phyloP scores from a whole-genome alignment of 2,329 filamentous ascomycete species.

The Colletotrichum destructivum region DNA sequence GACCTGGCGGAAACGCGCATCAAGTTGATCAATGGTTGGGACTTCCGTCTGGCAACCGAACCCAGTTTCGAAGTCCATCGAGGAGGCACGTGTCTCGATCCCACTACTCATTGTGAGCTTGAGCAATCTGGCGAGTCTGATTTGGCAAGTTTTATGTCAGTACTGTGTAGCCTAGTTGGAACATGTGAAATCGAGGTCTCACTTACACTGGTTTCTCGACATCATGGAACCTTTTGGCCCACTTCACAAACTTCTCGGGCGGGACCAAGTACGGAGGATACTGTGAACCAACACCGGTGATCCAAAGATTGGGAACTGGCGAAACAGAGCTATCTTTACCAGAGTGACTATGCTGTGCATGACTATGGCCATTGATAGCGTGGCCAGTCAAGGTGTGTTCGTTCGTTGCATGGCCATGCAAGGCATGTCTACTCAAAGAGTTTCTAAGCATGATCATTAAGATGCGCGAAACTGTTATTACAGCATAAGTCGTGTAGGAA shows the following conservation, averaged over 20 bases:
- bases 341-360: neutral
- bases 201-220: slow-evolving; percentile 23
- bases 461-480: neutral
- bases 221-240: slow-evolving; percentile 20
- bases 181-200: neutral
- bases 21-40: slow-evolving; percentile 48
- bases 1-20: slow-evolving; percentile 47
- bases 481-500: too few relatives aligned
- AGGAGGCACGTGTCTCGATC: slow-evolving; percentile 28
- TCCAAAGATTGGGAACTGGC: slow-evolving; percentile 23
- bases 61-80: slow-evolving; percentile 20
- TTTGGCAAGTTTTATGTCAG: neutral
- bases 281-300: slow-evolving; percentile 28
- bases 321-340: neutral
- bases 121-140: slow-evolving; percentile 15
- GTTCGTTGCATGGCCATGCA: neutral
- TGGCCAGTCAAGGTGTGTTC: neutral
- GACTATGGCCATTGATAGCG: neutral
- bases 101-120: slow-evolving; percentile 25
- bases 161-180: too few relatives aligned
- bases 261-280: slow-evolving; percentile 21
- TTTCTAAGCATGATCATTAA: slow-evolving; percentile 5
- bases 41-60: slow-evolving; percentile 21
- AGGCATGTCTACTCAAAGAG: neutral
- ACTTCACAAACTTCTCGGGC: slow-evolving; percentile 4